phyloP scores from a whole-genome alignment of 2,329 filamentous ascomycete genomes.

The Colletotrichum higginsianum region DNA sequence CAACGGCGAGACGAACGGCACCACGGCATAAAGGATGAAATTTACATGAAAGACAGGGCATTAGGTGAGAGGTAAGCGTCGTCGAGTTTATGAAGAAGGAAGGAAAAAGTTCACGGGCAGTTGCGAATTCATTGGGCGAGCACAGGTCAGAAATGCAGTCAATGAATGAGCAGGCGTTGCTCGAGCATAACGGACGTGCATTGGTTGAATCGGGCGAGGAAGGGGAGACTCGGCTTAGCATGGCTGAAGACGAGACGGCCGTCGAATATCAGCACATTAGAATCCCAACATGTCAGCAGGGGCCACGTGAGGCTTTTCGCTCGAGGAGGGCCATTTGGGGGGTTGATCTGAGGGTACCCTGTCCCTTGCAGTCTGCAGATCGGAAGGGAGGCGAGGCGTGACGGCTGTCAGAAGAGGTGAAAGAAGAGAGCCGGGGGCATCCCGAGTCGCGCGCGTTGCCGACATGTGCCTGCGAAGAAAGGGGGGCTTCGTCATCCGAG shows the following conservation, averaged over 20 bases:
- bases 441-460: not conserved
- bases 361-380: not conserved
- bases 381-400: slow-evolving; percentile 7
- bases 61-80: slow-evolving; percentile 20
- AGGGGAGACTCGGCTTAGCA: not conserved
- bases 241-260: not conserved
- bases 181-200: not conserved
- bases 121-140: slow-evolving; percentile 4
- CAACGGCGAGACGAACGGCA: slow-evolving; percentile 37
- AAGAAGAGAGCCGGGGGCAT: slow-evolving; percentile 3
- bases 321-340: not conserved
- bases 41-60: slow-evolving; percentile 4
- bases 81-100: slow-evolving; percentile 11
- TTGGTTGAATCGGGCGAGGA: not conserved
- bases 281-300: not conserved
- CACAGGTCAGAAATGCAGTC: not conserved
- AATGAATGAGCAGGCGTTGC: not conserved
- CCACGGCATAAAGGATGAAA: slow-evolving; percentile 23
- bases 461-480: slow-evolving; percentile 16
- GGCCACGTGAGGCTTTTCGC: slow-evolving; percentile 11
- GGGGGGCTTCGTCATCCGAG: slow-evolving; percentile 6
- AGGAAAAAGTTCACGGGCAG: not conserved
- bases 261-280: slow-evolving; percentile 10
- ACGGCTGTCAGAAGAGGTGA: slow-evolving; percentile 33
- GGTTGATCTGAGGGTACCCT: slow-evolving; percentile 4